A percentile compares a stretch with the other conserved stretches of the same genome.
phyloP scores from a whole-genome alignment of 805 yeast species.

The Cyberlindnera lachancei region DNA sequence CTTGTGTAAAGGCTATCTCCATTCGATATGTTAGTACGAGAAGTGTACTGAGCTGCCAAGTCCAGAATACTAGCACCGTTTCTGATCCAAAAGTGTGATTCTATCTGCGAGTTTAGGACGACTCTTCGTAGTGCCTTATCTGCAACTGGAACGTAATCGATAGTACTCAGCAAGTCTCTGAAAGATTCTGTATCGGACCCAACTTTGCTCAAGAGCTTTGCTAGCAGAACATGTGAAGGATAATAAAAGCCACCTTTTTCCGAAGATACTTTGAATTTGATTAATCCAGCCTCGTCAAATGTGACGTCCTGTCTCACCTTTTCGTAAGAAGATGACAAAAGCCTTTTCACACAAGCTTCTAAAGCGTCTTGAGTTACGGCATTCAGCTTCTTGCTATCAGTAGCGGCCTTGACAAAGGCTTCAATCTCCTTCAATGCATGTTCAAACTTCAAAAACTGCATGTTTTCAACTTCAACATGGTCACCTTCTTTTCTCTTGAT shows the following conservation, averaged over 20 bases:
- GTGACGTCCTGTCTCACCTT: slow-evolving; percentile 15
- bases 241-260: slow-evolving; percentile 49
- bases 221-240: slow-evolving; percentile 52
- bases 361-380: no score
- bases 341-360: slow-evolving; percentile 1
- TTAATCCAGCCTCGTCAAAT: slow-evolving; percentile 15
- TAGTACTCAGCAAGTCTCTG: slow-evolving; percentile 10
- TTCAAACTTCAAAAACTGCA: slow-evolving; percentile 38
- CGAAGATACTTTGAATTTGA: slow-evolving; percentile 37
- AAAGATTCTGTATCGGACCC: slow-evolving; percentile 1
- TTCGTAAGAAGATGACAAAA: slow-evolving; percentile 1
- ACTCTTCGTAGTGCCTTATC: slow-evolving; percentile 54
- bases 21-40: slow-evolving; percentile 22
- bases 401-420: no score
- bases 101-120: slow-evolving; percentile 55
- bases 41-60: slow-evolving; percentile 43
- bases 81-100: slow-evolving; percentile 65
- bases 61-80: slow-evolving; percentile 52
- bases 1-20: slow-evolving; percentile 50
- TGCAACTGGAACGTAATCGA: slow-evolving; percentile 39
- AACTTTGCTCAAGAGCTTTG: slow-evolving; percentile 18
- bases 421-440: slow-evolving; percentile 2
- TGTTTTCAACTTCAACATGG: slow-evolving; percentile 55
- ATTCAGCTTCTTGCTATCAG: no score
- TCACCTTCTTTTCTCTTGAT: slow-evolving; percentile 56